phyloP scores from a whole-genome alignment of 352 stramenopile genomes.

The Phytophthora pseudosyringae region DNA sequence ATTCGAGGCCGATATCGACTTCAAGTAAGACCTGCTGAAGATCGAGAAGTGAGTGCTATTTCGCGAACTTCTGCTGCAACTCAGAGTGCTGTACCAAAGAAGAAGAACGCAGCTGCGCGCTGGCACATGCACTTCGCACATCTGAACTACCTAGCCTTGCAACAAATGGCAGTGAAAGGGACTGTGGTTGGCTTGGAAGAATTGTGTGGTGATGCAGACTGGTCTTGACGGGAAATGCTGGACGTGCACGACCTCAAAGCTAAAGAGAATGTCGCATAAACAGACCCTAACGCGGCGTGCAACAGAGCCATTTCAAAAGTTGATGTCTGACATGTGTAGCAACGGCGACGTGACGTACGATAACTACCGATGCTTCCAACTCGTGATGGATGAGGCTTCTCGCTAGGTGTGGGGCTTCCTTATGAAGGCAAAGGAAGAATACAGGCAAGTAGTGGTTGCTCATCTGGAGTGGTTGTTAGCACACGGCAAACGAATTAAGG shows the following conservation, averaged over 20 bases:
- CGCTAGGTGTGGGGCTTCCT: slow-evolving; percentile 3
- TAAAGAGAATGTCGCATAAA: slow-evolving; percentile 16
- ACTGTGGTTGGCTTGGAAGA: slow-evolving; percentile 1
- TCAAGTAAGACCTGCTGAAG: background rate
- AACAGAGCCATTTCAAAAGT: slow-evolving; percentile 7
- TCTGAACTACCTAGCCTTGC: slow-evolving; percentile 9
- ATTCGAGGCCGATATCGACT: no score
- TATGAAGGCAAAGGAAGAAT: slow-evolving; percentile 8
- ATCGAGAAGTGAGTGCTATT: background rate
- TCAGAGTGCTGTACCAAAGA: no score
- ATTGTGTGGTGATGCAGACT: background rate
- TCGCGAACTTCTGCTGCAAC: no score
- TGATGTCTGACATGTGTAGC: slow-evolving; percentile 17
- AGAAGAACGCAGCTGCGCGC: background rate
- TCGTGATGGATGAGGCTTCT: slow-evolving; percentile 5
- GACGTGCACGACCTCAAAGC: slow-evolving; percentile 14
- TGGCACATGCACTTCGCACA: slow-evolving; percentile 22
- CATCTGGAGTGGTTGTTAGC: slow-evolving; percentile 2
- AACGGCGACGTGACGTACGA: slow-evolving; percentile 1
- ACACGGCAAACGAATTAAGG: slow-evolving; percentile 1
- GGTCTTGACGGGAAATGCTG: slow-evolving; percentile 8
- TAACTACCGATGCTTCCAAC: slow-evolving; percentile 7
- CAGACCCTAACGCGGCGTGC: background rate
- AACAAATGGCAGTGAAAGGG: background rate
- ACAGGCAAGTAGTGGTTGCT: background rate